These are phyloP conservation scores for Cardiospermum halicacabum DNA, from an alignment of 345 rosid genomes.

Conservation along the genomic window DNA sequence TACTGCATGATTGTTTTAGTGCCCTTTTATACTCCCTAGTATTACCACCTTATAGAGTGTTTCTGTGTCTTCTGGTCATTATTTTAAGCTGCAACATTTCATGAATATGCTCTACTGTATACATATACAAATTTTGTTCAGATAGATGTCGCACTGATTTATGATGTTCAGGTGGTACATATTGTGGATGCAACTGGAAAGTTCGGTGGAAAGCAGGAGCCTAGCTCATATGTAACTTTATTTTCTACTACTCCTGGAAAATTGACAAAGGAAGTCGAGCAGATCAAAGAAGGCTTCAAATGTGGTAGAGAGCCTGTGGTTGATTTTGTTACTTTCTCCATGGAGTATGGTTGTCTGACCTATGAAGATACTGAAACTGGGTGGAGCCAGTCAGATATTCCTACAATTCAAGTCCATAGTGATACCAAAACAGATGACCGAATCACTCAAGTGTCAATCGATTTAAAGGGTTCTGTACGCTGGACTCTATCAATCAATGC, in stretches of 20 bases:
- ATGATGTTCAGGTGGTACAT: constrained; percentile 68
- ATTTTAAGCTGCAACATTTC: too few species aligned
- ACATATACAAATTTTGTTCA: neutral
- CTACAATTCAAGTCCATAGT: constrained; percentile 40
- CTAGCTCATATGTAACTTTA: constrained; percentile 52
- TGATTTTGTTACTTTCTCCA: constrained; percentile 74
- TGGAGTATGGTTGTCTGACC: constrained; percentile 71
- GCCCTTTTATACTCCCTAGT: too few species aligned
- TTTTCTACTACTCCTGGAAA: constrained; percentile 88
- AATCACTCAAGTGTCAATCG: constrained; percentile 45
- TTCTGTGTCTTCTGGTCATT: too few species aligned
- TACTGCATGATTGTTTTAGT: neutral
- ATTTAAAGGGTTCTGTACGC: constrained; percentile 65
- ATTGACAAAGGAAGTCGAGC: constrained; percentile 62
- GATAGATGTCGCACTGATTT: constrained; percentile 4
- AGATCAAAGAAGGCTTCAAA: constrained; percentile 58
- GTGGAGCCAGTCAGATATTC: constrained; percentile 69
- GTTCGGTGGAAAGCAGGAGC: constrained; percentile 39
- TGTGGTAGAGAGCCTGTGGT: constrained; percentile 66
- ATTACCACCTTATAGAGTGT: too few species aligned
- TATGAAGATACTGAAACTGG: constrained; percentile 48
- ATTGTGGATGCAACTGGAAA: constrained; percentile 68
- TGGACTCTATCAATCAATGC: constrained; percentile 85
- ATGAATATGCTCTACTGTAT: too few species aligned
- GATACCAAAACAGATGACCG: constrained; percentile 37